phyloP scores from a whole-genome alignment of 2,329 filamentous ascomycete genomes.

The Hypoxylon sp. region DNA sequence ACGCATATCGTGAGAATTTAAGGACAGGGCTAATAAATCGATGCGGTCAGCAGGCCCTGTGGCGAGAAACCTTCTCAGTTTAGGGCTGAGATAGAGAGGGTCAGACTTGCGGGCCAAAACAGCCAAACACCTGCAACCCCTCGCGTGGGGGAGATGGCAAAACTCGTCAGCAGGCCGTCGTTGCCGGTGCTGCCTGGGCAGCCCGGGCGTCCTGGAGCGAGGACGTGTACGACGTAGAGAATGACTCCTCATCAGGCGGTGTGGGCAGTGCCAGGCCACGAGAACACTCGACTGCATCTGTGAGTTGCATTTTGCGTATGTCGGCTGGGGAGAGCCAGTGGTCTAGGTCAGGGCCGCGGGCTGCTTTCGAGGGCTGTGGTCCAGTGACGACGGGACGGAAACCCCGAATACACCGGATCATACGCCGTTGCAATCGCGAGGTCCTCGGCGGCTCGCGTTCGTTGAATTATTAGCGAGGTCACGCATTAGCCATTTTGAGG shows the following conservation, averaged over 20 bases:
- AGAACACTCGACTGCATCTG: conserved; percentile 28
- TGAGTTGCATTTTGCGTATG: conserved; percentile 23
- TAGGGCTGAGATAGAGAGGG: conserved; percentile 35
- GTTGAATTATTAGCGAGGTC: conserved; percentile 16
- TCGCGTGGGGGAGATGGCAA: conserved; percentile 26
- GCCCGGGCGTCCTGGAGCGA: conserved; percentile 4
- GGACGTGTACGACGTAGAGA: conserved; percentile 18
- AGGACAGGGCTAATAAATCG: conserved; percentile 9
- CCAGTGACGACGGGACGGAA: conserved; percentile 26
- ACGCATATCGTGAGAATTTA: conserved; percentile 24
- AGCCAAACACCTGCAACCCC: conserved; percentile 11
- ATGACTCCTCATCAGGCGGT: conserved; percentile 39
- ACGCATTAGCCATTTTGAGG: conserved; percentile 6
- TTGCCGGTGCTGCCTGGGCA: conserved; percentile 24
- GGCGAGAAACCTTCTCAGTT: conserved; percentile 21
- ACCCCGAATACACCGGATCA: conserved; percentile 27
- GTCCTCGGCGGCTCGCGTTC: conserved; percentile 30
- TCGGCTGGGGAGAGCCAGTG: neutral
- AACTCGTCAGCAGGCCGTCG: conserved; percentile 33
- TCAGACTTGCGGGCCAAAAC: conserved; percentile 7
- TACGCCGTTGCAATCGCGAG: conserved; percentile 24
- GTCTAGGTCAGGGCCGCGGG: conserved; percentile 13
- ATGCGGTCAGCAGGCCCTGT: conserved; percentile 37
- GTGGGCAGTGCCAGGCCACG: conserved; percentile 22
- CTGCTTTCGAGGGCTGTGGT: conserved; percentile 10